Percentiles rank a stretch among this genome's conserved stretches.
Evolutionary conservation across 169 alveolate species (phyloP).

Genomic region (Fabrea salina): DNA sequence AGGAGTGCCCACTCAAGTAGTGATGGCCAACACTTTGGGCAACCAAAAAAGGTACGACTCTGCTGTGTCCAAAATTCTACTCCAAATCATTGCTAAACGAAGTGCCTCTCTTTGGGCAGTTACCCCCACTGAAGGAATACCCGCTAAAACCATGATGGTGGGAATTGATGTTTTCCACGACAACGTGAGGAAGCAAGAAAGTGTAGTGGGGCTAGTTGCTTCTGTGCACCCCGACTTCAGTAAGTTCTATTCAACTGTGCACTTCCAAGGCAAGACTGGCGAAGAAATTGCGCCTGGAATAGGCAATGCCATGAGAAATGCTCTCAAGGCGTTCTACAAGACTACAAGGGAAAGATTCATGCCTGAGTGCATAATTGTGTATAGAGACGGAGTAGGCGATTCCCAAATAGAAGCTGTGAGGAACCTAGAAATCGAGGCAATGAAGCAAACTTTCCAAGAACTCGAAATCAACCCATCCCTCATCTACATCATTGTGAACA

Average conservation of each 20-base stretch:
- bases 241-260: conserved; percentile 36
- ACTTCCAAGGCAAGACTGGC: conserved; percentile 26
- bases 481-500: conserved; percentile 51
- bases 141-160: conserved; percentile 58
- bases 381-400: conserved; percentile 73
- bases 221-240: conserved; percentile 38
- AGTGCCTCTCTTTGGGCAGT: conserved; percentile 39
- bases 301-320: conserved; percentile 24
- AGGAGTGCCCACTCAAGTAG: conserved; percentile 34
- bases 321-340: conserved; percentile 33
- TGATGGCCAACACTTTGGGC: not conserved
- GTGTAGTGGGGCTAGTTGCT: conserved; percentile 69
- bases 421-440: conserved; percentile 41
- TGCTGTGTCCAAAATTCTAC: not conserved
- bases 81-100: conserved; percentile 40
- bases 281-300: conserved; percentile 33
- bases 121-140: conserved; percentile 29
- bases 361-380: conserved; percentile 64
- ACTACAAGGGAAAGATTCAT: conserved; percentile 21
- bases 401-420: conserved; percentile 33
- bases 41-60: conserved; percentile 23
- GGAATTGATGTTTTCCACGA: conserved; percentile 74
- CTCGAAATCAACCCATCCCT: conserved; percentile 34
- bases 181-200: conserved; percentile 2
- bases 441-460: conserved; percentile 17